phyloP scores from a whole-genome alignment of 345 rosid species.

The Ailanthus altissimus region DNA sequence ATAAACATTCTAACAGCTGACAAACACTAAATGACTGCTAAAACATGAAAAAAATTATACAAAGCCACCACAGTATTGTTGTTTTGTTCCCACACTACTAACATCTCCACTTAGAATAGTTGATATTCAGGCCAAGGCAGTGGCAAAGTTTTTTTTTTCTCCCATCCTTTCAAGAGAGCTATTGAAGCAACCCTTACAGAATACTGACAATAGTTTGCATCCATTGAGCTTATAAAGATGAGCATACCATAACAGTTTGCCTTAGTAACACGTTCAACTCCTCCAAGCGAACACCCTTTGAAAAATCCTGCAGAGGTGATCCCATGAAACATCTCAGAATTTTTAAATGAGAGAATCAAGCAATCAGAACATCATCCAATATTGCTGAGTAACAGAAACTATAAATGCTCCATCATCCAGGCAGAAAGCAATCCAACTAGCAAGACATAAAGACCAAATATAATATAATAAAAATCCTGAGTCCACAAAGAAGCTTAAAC shows the following conservation, averaged over 20 bases:
- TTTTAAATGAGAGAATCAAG: slow-evolving; percentile 19
- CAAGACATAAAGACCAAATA: slow-evolving; percentile 3
- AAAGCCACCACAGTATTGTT: background rate
- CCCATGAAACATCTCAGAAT: slow-evolving; percentile 21
- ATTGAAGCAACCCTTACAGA: slow-evolving; percentile 12
- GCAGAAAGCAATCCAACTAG: slow-evolving; percentile 15
- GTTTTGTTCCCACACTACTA: background rate
- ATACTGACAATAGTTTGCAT: background rate
- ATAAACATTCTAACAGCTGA: background rate
- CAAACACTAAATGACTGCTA: background rate
- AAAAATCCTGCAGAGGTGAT: slow-evolving; percentile 67
- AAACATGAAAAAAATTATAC: background rate
- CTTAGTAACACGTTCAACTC: slow-evolving; percentile 80
- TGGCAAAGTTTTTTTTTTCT: background rate
- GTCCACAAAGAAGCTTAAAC: background rate
- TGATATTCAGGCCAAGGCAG: background rate
- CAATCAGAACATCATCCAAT: background rate
- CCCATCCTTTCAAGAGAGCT: background rate
- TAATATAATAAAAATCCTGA: background rate
- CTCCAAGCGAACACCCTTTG: slow-evolving; percentile 87
- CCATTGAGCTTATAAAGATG: slow-evolving; percentile 20
- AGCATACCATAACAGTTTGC: slow-evolving; percentile 86
- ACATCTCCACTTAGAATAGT: background rate
- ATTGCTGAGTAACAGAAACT: background rate
- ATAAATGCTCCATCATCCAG: slow-evolving; percentile 20